These are phyloP conservation scores for Cutaneotrichosporon sp. DNA, from an alignment of 1,284 basidiomycete species.

Conservation along the genomic window DNA sequence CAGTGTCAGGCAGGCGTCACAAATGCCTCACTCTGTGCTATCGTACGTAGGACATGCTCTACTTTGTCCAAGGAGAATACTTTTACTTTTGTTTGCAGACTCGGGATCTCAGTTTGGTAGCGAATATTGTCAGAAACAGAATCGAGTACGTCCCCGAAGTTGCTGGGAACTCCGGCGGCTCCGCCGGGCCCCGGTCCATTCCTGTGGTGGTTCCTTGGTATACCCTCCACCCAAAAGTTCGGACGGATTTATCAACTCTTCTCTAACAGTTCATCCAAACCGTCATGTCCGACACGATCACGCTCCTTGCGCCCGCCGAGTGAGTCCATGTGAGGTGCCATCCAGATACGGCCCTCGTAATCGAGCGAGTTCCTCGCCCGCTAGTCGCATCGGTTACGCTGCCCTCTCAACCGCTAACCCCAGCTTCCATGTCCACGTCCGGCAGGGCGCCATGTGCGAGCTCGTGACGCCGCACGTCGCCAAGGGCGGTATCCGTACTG, in stretches of 20 bases:
- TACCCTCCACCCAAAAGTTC: constrained; percentile 2
- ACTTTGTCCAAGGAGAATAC: too few relatives aligned
- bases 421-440: constrained; percentile 91
- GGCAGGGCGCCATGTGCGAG: constrained; percentile 77
- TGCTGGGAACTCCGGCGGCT: too few relatives aligned
- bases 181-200: too few relatives aligned
- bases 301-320: constrained; percentile 74
- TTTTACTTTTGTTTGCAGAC: too few relatives aligned
- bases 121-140: too few relatives aligned
- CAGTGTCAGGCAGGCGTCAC: too few relatives aligned
- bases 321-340: constrained; percentile 25
- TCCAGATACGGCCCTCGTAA: not conserved
- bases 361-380: not conserved
- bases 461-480: constrained; percentile 89
- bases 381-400: not conserved
- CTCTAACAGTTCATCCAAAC: not conserved
- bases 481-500: constrained; percentile 82
- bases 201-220: too few relatives aligned
- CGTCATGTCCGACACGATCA: constrained; percentile 38
- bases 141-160: too few relatives aligned
- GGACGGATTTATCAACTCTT: not conserved
- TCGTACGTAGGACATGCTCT: too few relatives aligned
- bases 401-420: constrained; percentile 21
- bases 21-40: too few relatives aligned
- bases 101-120: too few relatives aligned